Conservation (phyloP, 768 basidiomycete genomes). For the Suillus luteus region DNA sequence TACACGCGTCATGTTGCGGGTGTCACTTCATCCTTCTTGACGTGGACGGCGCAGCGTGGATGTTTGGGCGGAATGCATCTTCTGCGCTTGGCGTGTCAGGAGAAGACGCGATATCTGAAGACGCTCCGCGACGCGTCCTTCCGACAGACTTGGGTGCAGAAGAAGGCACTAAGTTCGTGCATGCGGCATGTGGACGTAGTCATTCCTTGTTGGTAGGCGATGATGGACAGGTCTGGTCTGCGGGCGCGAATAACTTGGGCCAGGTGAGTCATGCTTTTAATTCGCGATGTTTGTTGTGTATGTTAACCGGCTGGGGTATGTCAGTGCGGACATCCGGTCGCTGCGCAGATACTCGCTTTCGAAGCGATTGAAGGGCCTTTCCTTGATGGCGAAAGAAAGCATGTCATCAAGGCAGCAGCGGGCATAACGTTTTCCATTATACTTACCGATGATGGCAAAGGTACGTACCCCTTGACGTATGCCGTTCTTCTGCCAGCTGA, state of each 20-base stretch:
- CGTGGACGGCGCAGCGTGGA: constrained; percentile 77
- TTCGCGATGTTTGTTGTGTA: not conserved
- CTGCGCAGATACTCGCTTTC: constrained; percentile 68
- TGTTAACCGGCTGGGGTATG: not conserved
- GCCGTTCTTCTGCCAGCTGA: constrained; percentile 8
- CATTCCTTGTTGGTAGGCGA: constrained; percentile 85
- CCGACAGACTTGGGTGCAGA: constrained; percentile 63
- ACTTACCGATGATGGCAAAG: constrained; percentile 80
- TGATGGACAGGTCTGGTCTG: constrained; percentile 81
- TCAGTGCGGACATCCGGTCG: constrained; percentile 72
- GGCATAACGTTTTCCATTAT: constrained; percentile 86
- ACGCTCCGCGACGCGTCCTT: constrained; percentile 63
- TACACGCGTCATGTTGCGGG: constrained; percentile 75
- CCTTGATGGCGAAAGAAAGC: constrained; percentile 61
- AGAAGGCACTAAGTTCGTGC: constrained; percentile 62
- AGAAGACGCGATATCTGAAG: constrained; percentile 67
- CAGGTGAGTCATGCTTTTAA: constrained; percentile 53
- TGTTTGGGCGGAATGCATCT: constrained; percentile 85
- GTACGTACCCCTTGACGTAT: constrained; percentile 37
- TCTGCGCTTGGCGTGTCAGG: constrained; percentile 63
- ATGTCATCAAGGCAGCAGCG: constrained; percentile 71
- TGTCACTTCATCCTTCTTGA: constrained; percentile 81
- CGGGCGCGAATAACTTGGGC: constrained; percentile 78
- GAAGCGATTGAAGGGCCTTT: constrained; percentile 60
- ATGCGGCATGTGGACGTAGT: constrained; percentile 81